Evolutionary conservation across 257 asterid genomes (phyloP).

Genomic region (Jaltomata sinuosa): DNA sequence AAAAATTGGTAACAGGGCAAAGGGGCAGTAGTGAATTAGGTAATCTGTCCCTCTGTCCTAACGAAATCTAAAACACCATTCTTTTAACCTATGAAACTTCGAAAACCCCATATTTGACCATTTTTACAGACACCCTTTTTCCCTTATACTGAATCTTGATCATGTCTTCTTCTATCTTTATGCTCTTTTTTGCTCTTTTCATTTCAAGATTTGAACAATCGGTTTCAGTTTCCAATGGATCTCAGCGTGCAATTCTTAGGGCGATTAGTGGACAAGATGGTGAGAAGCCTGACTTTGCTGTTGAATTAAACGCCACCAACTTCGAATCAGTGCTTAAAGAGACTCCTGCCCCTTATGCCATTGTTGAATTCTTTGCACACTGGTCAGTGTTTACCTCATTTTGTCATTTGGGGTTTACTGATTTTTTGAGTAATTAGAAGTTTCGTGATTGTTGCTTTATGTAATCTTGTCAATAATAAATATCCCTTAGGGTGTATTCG

Average conservation of each 20-base stretch:
- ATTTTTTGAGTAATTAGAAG: background rate
- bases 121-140: background rate
- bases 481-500: background rate
- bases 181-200: background rate
- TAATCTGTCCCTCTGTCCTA: background rate
- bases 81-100: background rate
- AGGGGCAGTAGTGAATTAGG: conserved; percentile 50
- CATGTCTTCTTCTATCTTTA: background rate
- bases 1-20: background rate
- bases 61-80: background rate
- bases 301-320: conserved; percentile 63
- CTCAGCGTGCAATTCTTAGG: conserved; percentile 38
- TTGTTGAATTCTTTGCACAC: conserved; percentile 84
- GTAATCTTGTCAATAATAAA: background rate
- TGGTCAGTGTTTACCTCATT: conserved; percentile 37
- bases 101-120: background rate
- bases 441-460: background rate
- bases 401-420: no score
- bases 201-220: background rate
- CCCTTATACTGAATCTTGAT: background rate
- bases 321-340: conserved; percentile 61
- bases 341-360: conserved; percentile 65
- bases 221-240: background rate
- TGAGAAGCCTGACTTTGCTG: conserved; percentile 41
- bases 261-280: background rate